Evolutionary conservation across 306 rosid species (phyloP), one percentile per base, ranked within the genome.

Genomic region (Casuarina equisetifolia): DNA sequence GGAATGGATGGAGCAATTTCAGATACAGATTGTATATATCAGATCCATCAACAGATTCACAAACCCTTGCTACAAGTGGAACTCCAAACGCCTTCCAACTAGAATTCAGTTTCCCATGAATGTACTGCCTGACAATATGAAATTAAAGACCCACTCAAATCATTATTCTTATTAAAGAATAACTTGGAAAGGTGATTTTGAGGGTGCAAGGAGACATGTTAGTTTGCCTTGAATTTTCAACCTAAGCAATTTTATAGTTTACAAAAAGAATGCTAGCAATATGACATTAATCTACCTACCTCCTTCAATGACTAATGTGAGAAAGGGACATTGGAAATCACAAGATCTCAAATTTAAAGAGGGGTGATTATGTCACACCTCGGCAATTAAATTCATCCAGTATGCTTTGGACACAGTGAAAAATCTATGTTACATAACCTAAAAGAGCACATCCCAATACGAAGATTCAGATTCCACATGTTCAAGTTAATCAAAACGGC

Each of bases 71-170:
- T 59, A 84, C 91, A 73, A 91, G 86, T 73, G 99, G 99, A 88
- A 95, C 86, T 78, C 99, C 99, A 90, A 92, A 93, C 45, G 92
- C 83, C 90, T 89, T 93, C 88, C 91, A 90, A 75, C 83, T 89
- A 59, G 91, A 79, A 70, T 80, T 80, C 80, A 36, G 76, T 69
- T 88, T 92, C 80, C 99, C 97, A 78, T 72, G 83, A 71, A 87
- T 39, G 83, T 82, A 80, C 81, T 82, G 96, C 93, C 99, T 95
- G 91, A 55, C 75, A 84, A 82, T 44, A 79, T 80, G 72, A 76
- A 77, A 82, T 9, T 75, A 74, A 82, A 80, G 69, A 80, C 82
- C 48, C 49, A 66, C 11, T 40, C 15, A 40, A 25, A 59, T 59
- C 67, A 59, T 12, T 51, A 51, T 51, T 10, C 57, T 51, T 35